Conservation (phyloP, 192 early-diverging fungal genomes). For the Backusella liffmaniae region DNA sequence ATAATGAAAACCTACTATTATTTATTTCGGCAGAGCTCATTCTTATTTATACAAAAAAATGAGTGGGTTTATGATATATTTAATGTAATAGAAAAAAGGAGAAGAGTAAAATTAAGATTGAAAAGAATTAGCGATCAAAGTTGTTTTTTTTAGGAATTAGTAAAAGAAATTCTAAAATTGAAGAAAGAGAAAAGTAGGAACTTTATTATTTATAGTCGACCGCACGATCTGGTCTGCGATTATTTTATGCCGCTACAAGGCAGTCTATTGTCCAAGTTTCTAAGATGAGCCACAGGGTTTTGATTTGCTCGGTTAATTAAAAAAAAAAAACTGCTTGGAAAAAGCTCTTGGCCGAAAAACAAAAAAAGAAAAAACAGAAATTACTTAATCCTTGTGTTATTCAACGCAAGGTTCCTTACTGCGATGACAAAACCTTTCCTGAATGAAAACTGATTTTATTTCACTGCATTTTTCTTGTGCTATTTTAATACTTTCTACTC, state of each 20-base stretch:
- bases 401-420: neutral
- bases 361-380: neutral
- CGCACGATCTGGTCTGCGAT: neutral
- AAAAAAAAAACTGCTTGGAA: neutral
- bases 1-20: neutral
- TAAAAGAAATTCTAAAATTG: neutral
- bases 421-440: neutral
- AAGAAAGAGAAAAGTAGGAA: neutral
- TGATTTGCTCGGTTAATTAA: slow-evolving; percentile 1
- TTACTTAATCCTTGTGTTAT: neutral
- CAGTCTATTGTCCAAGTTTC: slow-evolving; percentile 10
- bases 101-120: neutral
- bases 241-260: slow-evolving; percentile 2
- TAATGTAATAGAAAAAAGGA: neutral
- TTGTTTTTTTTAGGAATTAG: neutral
- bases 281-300: neutral
- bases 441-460: neutral
- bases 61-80: neutral
- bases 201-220: slow-evolving; percentile 2
- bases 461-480: neutral
- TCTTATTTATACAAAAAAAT: neutral
- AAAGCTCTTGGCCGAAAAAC: neutral
- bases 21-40: neutral
- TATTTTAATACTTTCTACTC: neutral
- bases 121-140: neutral